Percentiles rank a stretch among this genome's conserved stretches.
Evolutionary conservation across 768 basidiomycete species (phyloP).

Genomic region (Rhodotorula sphaerocarpa): DNA sequence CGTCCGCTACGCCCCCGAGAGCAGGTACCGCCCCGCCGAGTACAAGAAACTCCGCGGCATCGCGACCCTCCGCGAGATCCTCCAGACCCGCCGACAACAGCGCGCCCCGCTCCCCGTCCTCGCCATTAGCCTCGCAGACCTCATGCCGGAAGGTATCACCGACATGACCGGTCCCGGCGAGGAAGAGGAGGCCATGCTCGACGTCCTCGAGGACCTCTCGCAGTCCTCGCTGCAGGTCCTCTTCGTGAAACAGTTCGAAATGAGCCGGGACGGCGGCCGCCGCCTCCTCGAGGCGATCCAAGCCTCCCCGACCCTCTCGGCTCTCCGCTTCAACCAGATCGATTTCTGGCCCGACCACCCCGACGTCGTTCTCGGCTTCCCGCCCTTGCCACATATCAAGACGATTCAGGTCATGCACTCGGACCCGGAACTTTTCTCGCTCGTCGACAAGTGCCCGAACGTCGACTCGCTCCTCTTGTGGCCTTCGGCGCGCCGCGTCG

Average conservation of each 20-base stretch:
- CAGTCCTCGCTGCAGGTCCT: conserved; percentile 56
- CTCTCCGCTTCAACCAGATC: conserved; percentile 24
- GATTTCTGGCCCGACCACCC: not conserved
- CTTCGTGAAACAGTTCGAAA: conserved; percentile 1
- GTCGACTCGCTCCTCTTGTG: conserved; percentile 32
- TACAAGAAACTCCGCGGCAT: not conserved
- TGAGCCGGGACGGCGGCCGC: not conserved
- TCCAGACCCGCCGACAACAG: not conserved
- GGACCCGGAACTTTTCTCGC: conserved; percentile 2
- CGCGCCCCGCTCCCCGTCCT: not conserved
- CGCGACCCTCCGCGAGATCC: not conserved
- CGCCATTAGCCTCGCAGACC: not conserved
- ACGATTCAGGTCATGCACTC: conserved; percentile 33
- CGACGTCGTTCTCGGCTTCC: not conserved
- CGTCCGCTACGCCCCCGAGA: not conserved
- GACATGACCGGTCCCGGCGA: conserved; percentile 46
- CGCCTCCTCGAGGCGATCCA: not conserved
- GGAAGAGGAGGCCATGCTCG: conserved; percentile 85
- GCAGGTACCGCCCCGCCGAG: not conserved
- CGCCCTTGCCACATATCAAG: not conserved
- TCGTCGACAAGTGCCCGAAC: conserved; percentile 5
- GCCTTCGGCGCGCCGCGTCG: conserved; percentile 21
- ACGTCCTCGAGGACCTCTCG: conserved; percentile 91
- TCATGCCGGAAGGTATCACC: not conserved
- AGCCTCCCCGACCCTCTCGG: not conserved